Conservation (phyloP, 2,329 filamentous ascomycete genomes). For the Monilinia fructicola region DNA sequence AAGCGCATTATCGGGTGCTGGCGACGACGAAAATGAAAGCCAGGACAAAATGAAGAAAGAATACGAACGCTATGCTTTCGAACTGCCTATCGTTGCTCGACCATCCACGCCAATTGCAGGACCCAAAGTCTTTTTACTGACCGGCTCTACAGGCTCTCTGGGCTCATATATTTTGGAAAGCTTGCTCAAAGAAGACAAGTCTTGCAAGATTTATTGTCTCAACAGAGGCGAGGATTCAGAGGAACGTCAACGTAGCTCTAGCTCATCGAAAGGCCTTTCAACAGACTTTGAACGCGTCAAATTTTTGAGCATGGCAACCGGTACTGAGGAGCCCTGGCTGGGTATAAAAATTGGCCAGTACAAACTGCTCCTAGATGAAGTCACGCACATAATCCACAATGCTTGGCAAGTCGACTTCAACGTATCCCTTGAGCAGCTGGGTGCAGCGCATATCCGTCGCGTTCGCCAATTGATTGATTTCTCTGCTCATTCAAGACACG, state of each 20-base stretch:
- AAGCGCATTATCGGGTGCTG: background rate
- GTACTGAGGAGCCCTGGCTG: slow-evolving; percentile 43
- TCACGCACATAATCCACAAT: slow-evolving; percentile 24
- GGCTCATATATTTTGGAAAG: slow-evolving; percentile 49
- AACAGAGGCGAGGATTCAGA: slow-evolving; percentile 43
- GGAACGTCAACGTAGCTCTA: slow-evolving; percentile 23
- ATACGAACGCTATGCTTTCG: slow-evolving; percentile 5
- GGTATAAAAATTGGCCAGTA: slow-evolving; percentile 44
- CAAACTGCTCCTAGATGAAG: slow-evolving; percentile 1
- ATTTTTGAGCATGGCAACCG: slow-evolving; percentile 51
- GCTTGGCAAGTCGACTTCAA: slow-evolving; percentile 45
- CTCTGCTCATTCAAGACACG: slow-evolving; percentile 12
- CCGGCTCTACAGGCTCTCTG: slow-evolving; percentile 50
- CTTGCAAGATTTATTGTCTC: slow-evolving; percentile 49
- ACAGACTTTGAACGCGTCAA: slow-evolving; percentile 42
- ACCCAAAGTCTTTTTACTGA: slow-evolving; percentile 41
- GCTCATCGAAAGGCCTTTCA: background rate
- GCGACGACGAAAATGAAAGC: background rate
- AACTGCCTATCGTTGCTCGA: slow-evolving; percentile 11
- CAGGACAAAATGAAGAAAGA: background rate
- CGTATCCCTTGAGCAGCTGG: slow-evolving; percentile 40
- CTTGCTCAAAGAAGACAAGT: slow-evolving; percentile 37
- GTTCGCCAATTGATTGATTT: slow-evolving; percentile 16
- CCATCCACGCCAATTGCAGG: background rate
- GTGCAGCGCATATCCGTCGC: background rate